A percentile compares a stretch with the other conserved stretches of the same genome.
phyloP scores from a whole-genome alignment of 768 basidiomycete genomes.

The Rhizopogon roseolus region DNA sequence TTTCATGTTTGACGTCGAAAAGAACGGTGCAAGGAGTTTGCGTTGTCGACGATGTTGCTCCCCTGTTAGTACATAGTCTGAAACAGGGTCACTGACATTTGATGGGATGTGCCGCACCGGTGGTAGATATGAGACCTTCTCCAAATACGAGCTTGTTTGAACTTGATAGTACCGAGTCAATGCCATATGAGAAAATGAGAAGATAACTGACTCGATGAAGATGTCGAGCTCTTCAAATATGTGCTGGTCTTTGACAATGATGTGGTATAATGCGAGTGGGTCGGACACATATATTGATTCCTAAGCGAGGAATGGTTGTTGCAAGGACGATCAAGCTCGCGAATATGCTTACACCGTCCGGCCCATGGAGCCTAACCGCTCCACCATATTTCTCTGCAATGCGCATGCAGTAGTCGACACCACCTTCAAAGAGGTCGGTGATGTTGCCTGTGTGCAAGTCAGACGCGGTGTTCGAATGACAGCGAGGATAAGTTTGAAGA shows the following conservation, averaged over 20 bases:
- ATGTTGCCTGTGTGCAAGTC: constrained; percentile 26
- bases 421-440: constrained; percentile 27
- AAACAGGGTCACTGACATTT: background rate
- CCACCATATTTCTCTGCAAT: constrained; percentile 31
- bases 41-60: constrained; percentile 38
- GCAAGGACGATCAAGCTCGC: background rate
- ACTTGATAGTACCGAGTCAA: background rate
- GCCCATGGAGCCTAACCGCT: constrained; percentile 40
- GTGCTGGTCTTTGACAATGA: constrained; percentile 44
- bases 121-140: background rate
- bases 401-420: constrained; percentile 31
- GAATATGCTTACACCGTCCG: constrained; percentile 37
- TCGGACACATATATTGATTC: constrained; percentile 45
- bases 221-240: constrained; percentile 42
- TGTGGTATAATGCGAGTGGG: constrained; percentile 44
- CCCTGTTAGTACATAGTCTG: constrained; percentile 18
- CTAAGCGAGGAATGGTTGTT: constrained; percentile 4
- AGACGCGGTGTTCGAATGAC: background rate
- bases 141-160: constrained; percentile 1
- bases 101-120: background rate
- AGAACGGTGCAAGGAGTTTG: constrained; percentile 41
- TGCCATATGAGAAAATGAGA: background rate
- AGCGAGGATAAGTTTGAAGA: background rate
- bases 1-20: constrained; percentile 37
- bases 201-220: constrained; percentile 36